Evolutionary conservation across 73 alveolate genomes (phyloP).

Genomic region (Paramecium octaurelia): DNA sequence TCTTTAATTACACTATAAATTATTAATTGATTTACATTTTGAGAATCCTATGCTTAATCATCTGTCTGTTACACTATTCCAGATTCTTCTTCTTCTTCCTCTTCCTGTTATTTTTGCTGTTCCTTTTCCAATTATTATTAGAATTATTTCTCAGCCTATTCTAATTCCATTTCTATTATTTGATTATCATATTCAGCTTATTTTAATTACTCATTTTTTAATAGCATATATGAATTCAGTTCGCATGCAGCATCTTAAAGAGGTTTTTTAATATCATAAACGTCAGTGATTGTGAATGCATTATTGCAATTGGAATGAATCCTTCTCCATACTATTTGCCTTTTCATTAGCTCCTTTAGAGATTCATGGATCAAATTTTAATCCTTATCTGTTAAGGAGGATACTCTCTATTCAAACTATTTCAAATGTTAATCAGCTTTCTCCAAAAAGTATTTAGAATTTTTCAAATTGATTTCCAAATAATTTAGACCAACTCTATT

Average conservation of each 20-base stretch:
- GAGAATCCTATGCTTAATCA: neutral
- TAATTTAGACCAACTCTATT: neutral
- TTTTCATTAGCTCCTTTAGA: neutral
- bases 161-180: neutral
- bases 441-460: neutral
- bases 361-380: neutral
- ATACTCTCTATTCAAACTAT: neutral
- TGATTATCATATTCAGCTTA: neutral
- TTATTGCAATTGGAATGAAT: neutral
- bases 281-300: neutral
- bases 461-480: neutral
- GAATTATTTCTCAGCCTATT: neutral
- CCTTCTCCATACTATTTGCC: neutral
- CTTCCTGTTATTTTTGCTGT: too few species aligned
- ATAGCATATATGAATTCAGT: neutral
- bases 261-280: neutral
- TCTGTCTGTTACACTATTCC: neutral
- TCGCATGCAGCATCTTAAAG: neutral
- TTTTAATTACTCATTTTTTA: neutral
- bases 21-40: neutral
- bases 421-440: neutral
- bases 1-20: neutral
- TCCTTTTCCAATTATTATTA: neutral
- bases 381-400: neutral
- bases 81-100: neutral